Percentiles rank a stretch among this genome's conserved stretches.
phyloP scores from a whole-genome alignment of 768 basidiomycete species.

The Trametes cinnabarina region DNA sequence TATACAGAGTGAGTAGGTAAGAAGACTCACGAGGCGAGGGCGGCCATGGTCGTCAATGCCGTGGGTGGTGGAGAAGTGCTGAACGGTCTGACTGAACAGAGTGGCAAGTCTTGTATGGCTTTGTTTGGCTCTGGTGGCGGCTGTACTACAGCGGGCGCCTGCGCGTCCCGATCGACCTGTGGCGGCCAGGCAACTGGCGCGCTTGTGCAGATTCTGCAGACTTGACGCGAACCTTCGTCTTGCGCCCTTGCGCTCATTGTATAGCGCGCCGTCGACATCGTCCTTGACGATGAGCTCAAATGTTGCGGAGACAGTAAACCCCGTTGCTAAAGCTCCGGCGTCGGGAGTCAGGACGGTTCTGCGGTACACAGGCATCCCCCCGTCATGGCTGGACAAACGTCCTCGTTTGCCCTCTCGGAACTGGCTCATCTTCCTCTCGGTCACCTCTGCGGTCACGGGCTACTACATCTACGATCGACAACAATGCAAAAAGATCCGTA shows the following conservation, averaged over 20 bases:
- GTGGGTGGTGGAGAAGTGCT: conserved; percentile 1
- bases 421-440: conserved; percentile 87
- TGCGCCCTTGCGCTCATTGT: not conserved
- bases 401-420: conserved; percentile 89
- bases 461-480: conserved; percentile 84
- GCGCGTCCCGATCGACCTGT: not conserved
- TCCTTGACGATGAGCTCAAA: conserved; percentile 25
- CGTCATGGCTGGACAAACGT: conserved; percentile 79
- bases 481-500: conserved; percentile 74
- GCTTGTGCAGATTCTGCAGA: not conserved
- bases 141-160: too few species aligned
- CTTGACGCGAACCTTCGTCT: not conserved
- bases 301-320: conserved; percentile 24
- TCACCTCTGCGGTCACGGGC: conserved; percentile 68
- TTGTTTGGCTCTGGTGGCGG: not conserved
- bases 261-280: conserved; percentile 3
- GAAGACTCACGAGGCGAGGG: conserved; percentile 70
- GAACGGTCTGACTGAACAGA: conserved; percentile 7
- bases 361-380: conserved; percentile 60
- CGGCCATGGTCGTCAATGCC: conserved; percentile 44
- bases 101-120: not conserved
- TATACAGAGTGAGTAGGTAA: not conserved
- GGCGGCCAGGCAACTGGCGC: not conserved
- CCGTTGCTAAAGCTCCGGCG: conserved; percentile 22
- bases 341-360: conserved; percentile 65